Percentiles rank a stretch among this genome's conserved stretches.
phyloP scores from a whole-genome alignment of 805 yeast species.

The Vanderwaltozyma verrucispora region DNA sequence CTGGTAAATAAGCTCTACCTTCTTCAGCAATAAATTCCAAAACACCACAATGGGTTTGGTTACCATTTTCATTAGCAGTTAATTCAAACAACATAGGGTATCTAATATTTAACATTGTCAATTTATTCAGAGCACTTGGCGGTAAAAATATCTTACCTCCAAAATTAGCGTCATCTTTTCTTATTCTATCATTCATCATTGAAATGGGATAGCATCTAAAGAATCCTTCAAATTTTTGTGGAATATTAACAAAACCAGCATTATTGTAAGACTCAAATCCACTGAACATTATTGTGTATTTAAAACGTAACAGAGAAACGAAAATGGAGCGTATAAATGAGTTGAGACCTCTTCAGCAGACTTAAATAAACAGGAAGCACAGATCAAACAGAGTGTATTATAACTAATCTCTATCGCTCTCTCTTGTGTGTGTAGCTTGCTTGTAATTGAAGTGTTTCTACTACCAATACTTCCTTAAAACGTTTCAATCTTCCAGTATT shows the following conservation, averaged over 20 bases:
- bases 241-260: conserved; percentile 22
- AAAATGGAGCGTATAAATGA: no score
- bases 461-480: no score
- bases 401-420: no score
- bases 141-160: conserved; percentile 97
- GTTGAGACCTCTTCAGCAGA: no score
- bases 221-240: conserved; percentile 64
- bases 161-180: conserved; percentile 71
- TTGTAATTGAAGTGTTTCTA: no score
- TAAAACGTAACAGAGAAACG: no score
- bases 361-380: no score
- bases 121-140: conserved; percentile 78
- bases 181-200: conserved; percentile 70
- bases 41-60: conserved; percentile 82
- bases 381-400: no score
- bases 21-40: conserved; percentile 95
- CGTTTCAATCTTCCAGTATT: no score
- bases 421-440: no score
- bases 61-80: conserved; percentile 49
- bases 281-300: conserved; percentile 26
- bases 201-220: conserved; percentile 88
- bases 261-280: conserved; percentile 25
- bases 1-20: conserved; percentile 89
- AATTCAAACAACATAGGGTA: conserved; percentile 94
- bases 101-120: conserved; percentile 82